Evolutionary conservation across 176 grass and related monocot genomes (phyloP).

Genomic region (Avena sativa): DNA sequence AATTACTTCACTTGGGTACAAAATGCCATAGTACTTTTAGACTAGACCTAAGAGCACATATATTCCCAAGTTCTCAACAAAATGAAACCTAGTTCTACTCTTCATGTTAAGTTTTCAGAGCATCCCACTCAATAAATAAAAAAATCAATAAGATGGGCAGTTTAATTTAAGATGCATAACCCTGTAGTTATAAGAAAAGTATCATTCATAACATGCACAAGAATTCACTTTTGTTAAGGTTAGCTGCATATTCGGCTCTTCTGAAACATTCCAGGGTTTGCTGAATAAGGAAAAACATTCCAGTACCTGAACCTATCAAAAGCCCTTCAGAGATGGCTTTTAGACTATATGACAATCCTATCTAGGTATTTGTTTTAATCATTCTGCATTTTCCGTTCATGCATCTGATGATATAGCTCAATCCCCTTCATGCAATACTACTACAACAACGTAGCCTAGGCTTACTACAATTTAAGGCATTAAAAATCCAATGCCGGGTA

Average conservation of each 20-base stretch:
- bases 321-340: conserved; percentile 26
- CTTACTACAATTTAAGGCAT: conserved; percentile 66
- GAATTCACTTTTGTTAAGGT: conserved; percentile 15
- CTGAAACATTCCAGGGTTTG: not conserved
- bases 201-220: conserved; percentile 10
- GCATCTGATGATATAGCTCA: conserved; percentile 35
- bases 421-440: conserved; percentile 57
- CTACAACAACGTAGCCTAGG: conserved; percentile 42
- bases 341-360: not conserved
- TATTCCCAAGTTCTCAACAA: not conserved
- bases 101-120: conserved; percentile 12
- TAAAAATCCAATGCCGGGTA: conserved; percentile 70
- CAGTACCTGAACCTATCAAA: conserved; percentile 28
- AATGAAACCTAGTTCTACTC: not conserved
- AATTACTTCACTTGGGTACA: not conserved
- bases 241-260: conserved; percentile 1
- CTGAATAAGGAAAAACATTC: conserved; percentile 30
- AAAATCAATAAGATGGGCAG: not conserved
- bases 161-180: conserved; percentile 14
- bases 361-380: not conserved
- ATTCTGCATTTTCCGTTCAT: not conserved
- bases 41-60: not conserved
- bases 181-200: not conserved
- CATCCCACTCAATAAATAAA: not conserved
- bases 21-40: not conserved